Percentiles rank a stretch among this genome's conserved stretches.
phyloP scores from a whole-genome alignment of 495 filamentous ascomycete genomes.

The Penicillium ochrochloron region DNA sequence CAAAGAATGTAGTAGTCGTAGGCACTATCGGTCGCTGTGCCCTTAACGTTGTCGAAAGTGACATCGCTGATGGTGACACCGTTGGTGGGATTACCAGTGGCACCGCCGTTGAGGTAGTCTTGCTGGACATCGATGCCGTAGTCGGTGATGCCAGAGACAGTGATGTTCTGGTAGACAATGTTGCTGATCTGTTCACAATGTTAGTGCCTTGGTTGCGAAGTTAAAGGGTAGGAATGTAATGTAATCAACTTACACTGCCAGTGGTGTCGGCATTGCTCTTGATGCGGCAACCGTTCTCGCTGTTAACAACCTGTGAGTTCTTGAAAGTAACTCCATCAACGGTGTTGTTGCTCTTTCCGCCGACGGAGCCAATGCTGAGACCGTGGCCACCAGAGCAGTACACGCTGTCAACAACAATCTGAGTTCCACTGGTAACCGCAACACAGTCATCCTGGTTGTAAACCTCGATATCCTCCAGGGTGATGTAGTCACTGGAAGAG shows the following conservation, averaged over 20 bases:
- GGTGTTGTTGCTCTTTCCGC: slow-evolving; percentile 53
- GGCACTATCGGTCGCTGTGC: slow-evolving; percentile 38
- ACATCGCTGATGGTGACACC: slow-evolving; percentile 48
- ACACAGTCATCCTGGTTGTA: slow-evolving; percentile 70
- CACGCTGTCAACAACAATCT: slow-evolving; percentile 27
- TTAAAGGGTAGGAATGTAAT: background rate
- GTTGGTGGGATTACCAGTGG: slow-evolving; percentile 49
- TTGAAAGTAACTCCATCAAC: slow-evolving; percentile 44
- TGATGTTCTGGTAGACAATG: slow-evolving; percentile 51
- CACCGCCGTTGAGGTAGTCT: slow-evolving; percentile 55
- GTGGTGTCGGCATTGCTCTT: slow-evolving; percentile 52
- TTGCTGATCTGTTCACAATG: slow-evolving; percentile 32
- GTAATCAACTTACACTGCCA: slow-evolving; percentile 31
- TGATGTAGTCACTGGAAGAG: slow-evolving; percentile 43
- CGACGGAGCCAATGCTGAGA: slow-evolving; percentile 52
- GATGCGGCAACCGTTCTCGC: slow-evolving; percentile 45
- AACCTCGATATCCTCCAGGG: slow-evolving; percentile 58
- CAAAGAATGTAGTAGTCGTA: slow-evolving; percentile 56
- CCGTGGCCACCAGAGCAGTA: slow-evolving; percentile 53
- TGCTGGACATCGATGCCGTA: slow-evolving; percentile 56
- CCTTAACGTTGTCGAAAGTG: slow-evolving; percentile 46
- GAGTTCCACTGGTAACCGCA: slow-evolving; percentile 49
- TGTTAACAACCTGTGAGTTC: slow-evolving; percentile 25
- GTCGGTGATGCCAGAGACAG: slow-evolving; percentile 42
- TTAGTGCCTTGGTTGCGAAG: background rate